Evolutionary conservation across 805 yeast genomes (phyloP).

Genomic region (Candida tibetensis): DNA sequence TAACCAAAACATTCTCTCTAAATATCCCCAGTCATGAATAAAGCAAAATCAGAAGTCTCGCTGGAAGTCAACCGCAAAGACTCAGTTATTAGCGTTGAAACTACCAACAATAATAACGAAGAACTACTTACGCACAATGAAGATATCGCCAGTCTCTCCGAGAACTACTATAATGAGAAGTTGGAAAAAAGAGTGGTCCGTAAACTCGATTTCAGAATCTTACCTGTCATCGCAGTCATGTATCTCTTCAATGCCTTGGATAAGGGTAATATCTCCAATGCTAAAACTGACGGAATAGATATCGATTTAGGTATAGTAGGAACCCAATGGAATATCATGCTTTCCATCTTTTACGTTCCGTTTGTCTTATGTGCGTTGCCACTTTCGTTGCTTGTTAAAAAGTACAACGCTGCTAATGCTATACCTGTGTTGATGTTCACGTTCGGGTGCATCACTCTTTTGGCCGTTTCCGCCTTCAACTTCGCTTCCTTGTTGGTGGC

Average conservation of each 20-base stretch:
- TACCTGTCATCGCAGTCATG: conserved; percentile 45
- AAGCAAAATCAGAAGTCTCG: conserved; percentile 5
- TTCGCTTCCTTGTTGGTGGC: conserved; percentile 29
- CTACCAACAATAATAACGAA: neutral
- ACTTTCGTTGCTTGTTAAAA: conserved; percentile 38
- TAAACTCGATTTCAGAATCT: conserved; percentile 42
- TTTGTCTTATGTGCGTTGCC: conserved; percentile 47
- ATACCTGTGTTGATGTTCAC: conserved; percentile 44
- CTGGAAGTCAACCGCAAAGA: conserved; percentile 6
- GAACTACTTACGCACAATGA: conserved; percentile 9
- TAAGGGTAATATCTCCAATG: conserved; percentile 49
- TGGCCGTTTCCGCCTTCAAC: conserved; percentile 38
- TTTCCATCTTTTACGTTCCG: conserved; percentile 46
- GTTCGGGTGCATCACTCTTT: conserved; percentile 42
- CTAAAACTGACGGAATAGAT: conserved; percentile 46
- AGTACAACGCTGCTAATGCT: conserved; percentile 42
- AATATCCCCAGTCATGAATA: neutral
- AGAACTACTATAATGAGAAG: conserved; percentile 13
- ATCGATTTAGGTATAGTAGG: conserved; percentile 40
- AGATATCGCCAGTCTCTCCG: conserved; percentile 13
- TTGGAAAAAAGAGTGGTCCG: conserved; percentile 32
- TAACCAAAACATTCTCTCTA: neutral
- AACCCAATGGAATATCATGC: conserved; percentile 43
- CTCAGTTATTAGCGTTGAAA: conserved; percentile 6
- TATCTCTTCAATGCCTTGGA: conserved; percentile 49